These are phyloP conservation scores for Ceratobasidium sp. DNA, from an alignment of 1,284 basidiomycete species.

Conservation along the genomic window DNA sequence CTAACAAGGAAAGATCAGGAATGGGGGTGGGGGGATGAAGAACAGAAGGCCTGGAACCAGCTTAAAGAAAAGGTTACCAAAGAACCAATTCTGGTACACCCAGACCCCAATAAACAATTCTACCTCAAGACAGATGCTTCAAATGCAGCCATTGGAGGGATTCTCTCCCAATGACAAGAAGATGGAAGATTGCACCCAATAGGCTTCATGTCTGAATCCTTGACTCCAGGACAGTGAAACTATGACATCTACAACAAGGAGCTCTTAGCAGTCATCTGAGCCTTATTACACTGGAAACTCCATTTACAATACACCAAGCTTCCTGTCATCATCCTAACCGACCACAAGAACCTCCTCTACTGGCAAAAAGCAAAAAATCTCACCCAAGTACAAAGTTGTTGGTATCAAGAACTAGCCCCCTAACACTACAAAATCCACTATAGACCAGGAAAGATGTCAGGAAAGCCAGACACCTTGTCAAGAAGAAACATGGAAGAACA, in stretches of 20 bases:
- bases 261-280: conserved; percentile 54
- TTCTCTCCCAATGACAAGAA: conserved; percentile 46
- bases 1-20: conserved; percentile 43
- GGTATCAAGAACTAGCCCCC: background rate
- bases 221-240: conserved; percentile 49
- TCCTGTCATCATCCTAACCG: conserved; percentile 49
- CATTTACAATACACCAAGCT: conserved; percentile 47
- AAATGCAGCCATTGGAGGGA: conserved; percentile 47
- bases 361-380: background rate
- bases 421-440: conserved; percentile 45
- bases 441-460: conserved; percentile 45
- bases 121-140: conserved; percentile 49
- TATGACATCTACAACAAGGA: conserved; percentile 55
- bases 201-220: conserved; percentile 48
- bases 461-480: conserved; percentile 47
- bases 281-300: conserved; percentile 53
- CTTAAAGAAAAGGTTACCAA: conserved; percentile 44
- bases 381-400: background rate
- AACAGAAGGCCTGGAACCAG: conserved; percentile 44
- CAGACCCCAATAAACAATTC: conserved; percentile 45
- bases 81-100: conserved; percentile 47
- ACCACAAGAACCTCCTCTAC: conserved; percentile 55
- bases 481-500: conserved; percentile 42
- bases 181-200: conserved; percentile 46
- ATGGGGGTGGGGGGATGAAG: conserved; percentile 36